These are phyloP conservation scores for Fagopyrum tataricum DNA, from an alignment of 148 eudicot species.

Conservation along the genomic window DNA sequence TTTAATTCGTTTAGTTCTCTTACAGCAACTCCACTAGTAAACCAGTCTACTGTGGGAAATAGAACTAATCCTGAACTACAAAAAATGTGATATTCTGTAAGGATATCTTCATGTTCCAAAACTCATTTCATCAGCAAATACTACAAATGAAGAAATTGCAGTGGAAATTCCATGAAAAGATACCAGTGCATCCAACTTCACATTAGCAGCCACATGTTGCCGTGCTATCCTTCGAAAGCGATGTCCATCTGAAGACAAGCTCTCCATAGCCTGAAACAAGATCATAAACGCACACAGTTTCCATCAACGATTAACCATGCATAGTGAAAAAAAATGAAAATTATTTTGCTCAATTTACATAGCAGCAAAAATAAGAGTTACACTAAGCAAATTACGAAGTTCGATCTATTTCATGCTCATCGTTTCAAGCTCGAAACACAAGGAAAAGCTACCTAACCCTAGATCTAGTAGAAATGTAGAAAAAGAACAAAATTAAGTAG, in stretches of 20 bases:
- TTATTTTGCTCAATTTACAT: neutral
- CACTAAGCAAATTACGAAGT: neutral
- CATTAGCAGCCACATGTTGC: conserved; percentile 49
- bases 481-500: too few relatives aligned
- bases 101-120: neutral
- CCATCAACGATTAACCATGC: neutral
- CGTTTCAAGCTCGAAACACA: too few relatives aligned
- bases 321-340: neutral
- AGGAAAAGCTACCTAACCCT: too few relatives aligned
- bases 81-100: neutral
- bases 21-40: neutral
- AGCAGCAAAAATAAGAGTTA: neutral
- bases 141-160: neutral
- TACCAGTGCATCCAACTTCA: conserved; percentile 74
- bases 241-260: conserved; percentile 45
- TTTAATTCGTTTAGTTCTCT: neutral
- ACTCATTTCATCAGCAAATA: neutral
- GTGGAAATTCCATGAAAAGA: conserved; percentile 15
- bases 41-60: neutral
- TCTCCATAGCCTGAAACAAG: conserved; percentile 43
- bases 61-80: neutral
- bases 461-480: too few relatives aligned
- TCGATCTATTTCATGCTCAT: too few relatives aligned
- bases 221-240: conserved; percentile 72
- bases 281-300: conserved; percentile 2